Conservation (phyloP, 2,329 filamentous ascomycete species). For the Xylariaceae sp. region DNA sequence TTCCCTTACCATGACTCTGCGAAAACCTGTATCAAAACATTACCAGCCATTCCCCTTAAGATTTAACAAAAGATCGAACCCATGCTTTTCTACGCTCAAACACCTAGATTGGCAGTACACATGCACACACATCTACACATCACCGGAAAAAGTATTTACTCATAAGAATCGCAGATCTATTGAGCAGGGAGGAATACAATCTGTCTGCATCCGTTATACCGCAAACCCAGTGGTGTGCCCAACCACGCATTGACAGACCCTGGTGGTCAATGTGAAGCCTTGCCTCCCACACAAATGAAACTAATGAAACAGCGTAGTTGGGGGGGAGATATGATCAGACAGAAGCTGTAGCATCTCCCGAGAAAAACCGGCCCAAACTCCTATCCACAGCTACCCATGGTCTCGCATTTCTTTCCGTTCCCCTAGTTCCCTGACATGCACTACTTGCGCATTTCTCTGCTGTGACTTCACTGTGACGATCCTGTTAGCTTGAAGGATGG, state of each 20-base stretch:
- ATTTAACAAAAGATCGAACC: too few species aligned
- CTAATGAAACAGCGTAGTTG: too few species aligned
- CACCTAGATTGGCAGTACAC: neutral
- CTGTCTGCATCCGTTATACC: constrained; percentile 6
- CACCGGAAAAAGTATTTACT: neutral
- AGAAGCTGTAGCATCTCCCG: too few species aligned
- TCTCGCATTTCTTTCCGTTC: too few species aligned
- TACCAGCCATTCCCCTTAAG: too few species aligned
- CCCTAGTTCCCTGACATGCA: too few species aligned
- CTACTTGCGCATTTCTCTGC: neutral
- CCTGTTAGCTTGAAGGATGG: constrained; percentile 1
- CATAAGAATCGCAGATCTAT: constrained; percentile 1
- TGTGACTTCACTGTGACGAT: constrained; percentile 5
- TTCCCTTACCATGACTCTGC: too few species aligned
- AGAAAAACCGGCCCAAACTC: constrained; percentile 5
- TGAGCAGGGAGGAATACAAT: constrained; percentile 10
- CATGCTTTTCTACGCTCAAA: too few species aligned
- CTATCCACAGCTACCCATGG: neutral
- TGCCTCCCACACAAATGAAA: too few species aligned
- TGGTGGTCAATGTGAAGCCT: too few species aligned
- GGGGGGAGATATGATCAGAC: too few species aligned
- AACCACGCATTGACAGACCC: neutral
- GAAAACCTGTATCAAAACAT: too few species aligned
- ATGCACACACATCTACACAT: neutral
- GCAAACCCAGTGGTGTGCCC: constrained; percentile 1